Evolutionary conservation across 23 red algal genomes (phyloP).

Genomic region (Chondrus crispus): DNA sequence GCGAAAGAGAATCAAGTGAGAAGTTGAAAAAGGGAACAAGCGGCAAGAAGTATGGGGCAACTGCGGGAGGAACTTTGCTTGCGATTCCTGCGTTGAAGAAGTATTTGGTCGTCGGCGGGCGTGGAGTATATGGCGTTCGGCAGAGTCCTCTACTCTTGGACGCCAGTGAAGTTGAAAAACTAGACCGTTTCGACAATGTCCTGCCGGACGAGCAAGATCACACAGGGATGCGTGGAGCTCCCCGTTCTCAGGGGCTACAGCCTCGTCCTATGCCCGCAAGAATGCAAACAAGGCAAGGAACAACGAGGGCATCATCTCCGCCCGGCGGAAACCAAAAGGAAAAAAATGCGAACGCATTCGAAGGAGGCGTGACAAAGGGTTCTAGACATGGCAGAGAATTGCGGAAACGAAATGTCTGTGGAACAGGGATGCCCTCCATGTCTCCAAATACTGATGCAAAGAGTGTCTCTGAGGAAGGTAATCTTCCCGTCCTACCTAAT

Average conservation of each 20-base stretch:
- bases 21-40: neutral
- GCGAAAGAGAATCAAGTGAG: neutral
- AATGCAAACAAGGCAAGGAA: neutral
- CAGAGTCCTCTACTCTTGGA: constrained; percentile 16
- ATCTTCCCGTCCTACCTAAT: too few species aligned
- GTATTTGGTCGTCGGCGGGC: constrained; percentile 44
- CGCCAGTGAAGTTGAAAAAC: neutral
- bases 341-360: neutral
- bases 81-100: constrained; percentile 21
- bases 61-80: constrained; percentile 24
- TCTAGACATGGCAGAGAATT: too few species aligned
- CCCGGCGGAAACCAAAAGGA: neutral
- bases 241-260: neutral
- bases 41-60: neutral
- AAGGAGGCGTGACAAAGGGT: too few species aligned
- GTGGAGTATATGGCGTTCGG: constrained; percentile 5
- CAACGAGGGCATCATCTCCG: neutral
- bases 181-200: neutral
- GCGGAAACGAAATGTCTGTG: too few species aligned
- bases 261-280: neutral
- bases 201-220: neutral
- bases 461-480: too few species aligned
- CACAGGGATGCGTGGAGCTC: neutral
- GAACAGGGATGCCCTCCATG: too few species aligned
- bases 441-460: too few species aligned